These are phyloP conservation scores for Trypanosoma mega DNA, from an alignment of 208 protist species.

Conservation along the genomic window DNA sequence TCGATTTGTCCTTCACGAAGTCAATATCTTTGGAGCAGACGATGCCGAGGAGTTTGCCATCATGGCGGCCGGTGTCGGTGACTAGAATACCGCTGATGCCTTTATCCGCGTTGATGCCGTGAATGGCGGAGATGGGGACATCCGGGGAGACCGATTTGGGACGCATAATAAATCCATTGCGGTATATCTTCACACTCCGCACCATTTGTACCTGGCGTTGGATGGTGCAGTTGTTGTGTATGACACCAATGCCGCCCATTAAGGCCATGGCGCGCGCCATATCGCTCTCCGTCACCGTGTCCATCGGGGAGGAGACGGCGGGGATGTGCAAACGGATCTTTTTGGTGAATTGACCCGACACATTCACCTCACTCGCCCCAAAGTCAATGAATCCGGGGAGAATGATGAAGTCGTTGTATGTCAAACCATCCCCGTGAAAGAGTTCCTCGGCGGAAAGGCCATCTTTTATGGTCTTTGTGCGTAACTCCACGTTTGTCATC, in stretches of 20 bases:
- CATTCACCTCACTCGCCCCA: conserved; percentile 79
- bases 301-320: conserved; percentile 94
- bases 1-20: conserved; percentile 92
- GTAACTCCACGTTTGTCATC: conserved; percentile 48
- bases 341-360: conserved; percentile 81
- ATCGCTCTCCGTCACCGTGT: conserved; percentile 94
- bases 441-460: conserved; percentile 84
- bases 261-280: conserved; percentile 92
- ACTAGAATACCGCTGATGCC: conserved; percentile 97
- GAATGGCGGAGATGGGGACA: conserved; percentile 84
- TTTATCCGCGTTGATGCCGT: conserved; percentile 89
- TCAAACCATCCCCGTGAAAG: conserved; percentile 83
- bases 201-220: conserved; percentile 92
- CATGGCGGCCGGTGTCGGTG: conserved; percentile 92
- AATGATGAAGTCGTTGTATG: conserved; percentile 95
- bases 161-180: conserved; percentile 97
- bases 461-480: conserved; percentile 81
- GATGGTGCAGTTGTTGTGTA: conserved; percentile 95
- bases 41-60: conserved; percentile 95
- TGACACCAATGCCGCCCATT: conserved; percentile 95
- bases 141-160: conserved; percentile 90
- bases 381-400: conserved; percentile 96
- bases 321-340: conserved; percentile 93
- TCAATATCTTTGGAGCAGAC: conserved; percentile 97
- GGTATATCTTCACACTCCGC: conserved; percentile 94